phyloP scores from a whole-genome alignment of 2,329 filamentous ascomycete species.

The Nannizziopsis arthrosporioides region DNA sequence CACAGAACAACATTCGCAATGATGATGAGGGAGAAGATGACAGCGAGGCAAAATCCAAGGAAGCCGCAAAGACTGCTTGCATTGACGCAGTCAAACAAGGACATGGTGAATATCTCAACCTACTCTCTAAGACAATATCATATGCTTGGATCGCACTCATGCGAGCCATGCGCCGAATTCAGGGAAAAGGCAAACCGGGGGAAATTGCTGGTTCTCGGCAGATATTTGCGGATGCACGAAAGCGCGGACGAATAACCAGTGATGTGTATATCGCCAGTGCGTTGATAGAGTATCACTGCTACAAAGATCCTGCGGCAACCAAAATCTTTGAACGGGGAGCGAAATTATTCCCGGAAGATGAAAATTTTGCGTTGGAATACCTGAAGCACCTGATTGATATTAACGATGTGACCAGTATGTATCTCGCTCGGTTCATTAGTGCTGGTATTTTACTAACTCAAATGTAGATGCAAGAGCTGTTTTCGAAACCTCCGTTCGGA shows the following conservation, averaged over 20 bases:
- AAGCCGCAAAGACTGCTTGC: conserved; percentile 43
- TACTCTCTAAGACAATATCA: conserved; percentile 74
- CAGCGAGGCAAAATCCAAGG: conserved; percentile 38
- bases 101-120: conserved; percentile 59
- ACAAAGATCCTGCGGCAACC: conserved; percentile 81
- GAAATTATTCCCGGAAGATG: conserved; percentile 86
- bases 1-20: conserved; percentile 23
- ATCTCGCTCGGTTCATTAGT: conserved; percentile 4
- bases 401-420: conserved; percentile 83
- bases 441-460: conserved; percentile 14
- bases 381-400: conserved; percentile 86
- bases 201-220: conserved; percentile 63
- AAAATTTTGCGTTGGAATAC: conserved; percentile 88
- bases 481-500: conserved; percentile 86
- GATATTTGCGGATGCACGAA: conserved; percentile 79
- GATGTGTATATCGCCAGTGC: conserved; percentile 93
- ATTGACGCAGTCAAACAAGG: conserved; percentile 51
- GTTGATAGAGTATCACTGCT: conserved; percentile 87
- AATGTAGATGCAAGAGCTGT: conserved; percentile 78
- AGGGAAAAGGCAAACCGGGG: conserved; percentile 67
- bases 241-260: conserved; percentile 75
- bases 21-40: conserved; percentile 42
- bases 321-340: conserved; percentile 95
- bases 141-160: conserved; percentile 93
- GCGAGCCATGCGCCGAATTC: conserved; percentile 83